Conservation (phyloP, 31 red algal species). For the Asparagopsis taxiformis region DNA sequence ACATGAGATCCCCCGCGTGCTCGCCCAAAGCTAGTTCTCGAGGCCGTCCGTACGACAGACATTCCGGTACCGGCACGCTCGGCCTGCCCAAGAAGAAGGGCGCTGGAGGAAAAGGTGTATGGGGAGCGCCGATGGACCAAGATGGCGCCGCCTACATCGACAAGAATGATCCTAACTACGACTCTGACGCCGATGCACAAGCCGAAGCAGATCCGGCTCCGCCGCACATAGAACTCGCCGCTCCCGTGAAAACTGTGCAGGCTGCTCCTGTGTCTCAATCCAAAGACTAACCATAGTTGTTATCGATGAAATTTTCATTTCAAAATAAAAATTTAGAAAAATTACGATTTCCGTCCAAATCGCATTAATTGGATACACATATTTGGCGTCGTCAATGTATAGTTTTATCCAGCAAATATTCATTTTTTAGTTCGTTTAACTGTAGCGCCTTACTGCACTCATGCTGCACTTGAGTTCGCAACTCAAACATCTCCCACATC, state of each 20-base stretch:
- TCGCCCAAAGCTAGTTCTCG: constrained; percentile 21
- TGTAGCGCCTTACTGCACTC: no score
- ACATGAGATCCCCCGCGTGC: constrained; percentile 37
- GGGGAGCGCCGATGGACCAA: constrained; percentile 79
- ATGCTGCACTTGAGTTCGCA: no score
- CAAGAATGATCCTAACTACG: constrained; percentile 95
- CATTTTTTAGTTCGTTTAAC: no score
- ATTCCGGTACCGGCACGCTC: constrained; percentile 56
- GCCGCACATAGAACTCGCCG: constrained; percentile 28
- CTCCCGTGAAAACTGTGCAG: neutral
- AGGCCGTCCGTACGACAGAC: constrained; percentile 35
- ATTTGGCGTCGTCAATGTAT: no score
- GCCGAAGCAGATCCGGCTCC: constrained; percentile 13
- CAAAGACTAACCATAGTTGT: neutral
- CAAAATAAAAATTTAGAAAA: no score
- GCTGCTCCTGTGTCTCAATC: neutral
- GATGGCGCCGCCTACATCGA: constrained; percentile 76
- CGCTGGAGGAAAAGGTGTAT: constrained; percentile 86
- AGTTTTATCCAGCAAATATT: no score
- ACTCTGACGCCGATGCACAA: constrained; percentile 52
- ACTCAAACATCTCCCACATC: no score
- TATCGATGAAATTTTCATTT: no score
- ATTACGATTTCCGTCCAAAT: no score
- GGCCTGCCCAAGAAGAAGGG: constrained; percentile 92
- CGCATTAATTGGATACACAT: no score